Evolutionary conservation across 441 rosid genomes (phyloP), one percentile per base, ranked within the genome.

Genomic region (Lagerstroemia fauriei): DNA sequence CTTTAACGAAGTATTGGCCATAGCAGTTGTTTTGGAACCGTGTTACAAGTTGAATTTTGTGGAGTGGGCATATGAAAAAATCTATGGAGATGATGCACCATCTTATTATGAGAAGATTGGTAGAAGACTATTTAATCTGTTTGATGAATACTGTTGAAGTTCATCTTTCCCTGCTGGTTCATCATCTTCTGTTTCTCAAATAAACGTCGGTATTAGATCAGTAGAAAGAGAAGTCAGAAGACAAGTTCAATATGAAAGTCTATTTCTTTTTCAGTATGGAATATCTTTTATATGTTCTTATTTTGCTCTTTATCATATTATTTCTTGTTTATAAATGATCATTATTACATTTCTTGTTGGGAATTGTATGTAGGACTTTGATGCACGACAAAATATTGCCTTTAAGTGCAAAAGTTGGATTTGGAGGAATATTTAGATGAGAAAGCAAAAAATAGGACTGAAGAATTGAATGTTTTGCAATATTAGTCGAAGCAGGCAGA

Each of bases 401-500:
- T 11, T 51, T 16, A 51, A 51, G 18, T 51, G 57, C 57, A 51
- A 51, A 59, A 73, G 51, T 32, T 38, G 0, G 56, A 72, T 24
- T 41, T 77, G 29, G 72, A 77, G 0, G 71, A 9, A 25, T 71
- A 51, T 38, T n/a, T 82, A 3, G 50, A n/a, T 25, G 77, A 69
- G 27, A 81, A 29, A 16, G 20, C 22, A 24, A 46, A 74, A 17
- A 22, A 20, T 2, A 70, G 74, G 57, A 22, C 13, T 24, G 31
- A 65, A 11, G 11, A 53, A 16, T 82, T 77, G n/a, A 73, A 78
- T 72, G 20, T 61, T 29, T 63, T 83, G 22, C 29, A 1, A n/a
- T 82, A 77, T 76, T 82, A 75, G 59, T 78, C 74, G 38, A 24
- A 46, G 22, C 27, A 83, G 50, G 17, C 38, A 9, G 7, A 56